Conservation (phyloP, 768 basidiomycete genomes). For the Amanita brunnescens region DNA sequence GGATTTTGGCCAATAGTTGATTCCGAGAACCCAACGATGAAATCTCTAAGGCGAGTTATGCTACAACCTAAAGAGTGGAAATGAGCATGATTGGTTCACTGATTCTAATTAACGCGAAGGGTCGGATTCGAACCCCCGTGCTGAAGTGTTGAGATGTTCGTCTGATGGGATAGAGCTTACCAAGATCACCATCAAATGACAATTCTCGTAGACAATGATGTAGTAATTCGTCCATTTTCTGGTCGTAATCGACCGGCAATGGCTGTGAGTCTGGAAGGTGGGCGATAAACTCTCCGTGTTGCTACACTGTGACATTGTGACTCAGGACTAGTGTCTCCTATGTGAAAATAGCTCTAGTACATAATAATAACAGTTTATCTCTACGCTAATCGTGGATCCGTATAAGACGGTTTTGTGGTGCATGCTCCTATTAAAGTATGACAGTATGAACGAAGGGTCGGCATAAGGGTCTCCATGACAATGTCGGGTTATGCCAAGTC, state of each 20-base stretch:
- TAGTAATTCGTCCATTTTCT: conserved; percentile 75
- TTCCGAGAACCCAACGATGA: conserved; percentile 50
- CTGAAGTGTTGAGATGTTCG: conserved; percentile 20
- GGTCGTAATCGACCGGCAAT: neutral
- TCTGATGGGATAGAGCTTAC: conserved; percentile 37
- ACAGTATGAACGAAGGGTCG: neutral
- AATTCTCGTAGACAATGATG: conserved; percentile 80
- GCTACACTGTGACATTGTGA: conserved; percentile 1
- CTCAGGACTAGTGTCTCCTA: neutral
- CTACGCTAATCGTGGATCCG: neutral
- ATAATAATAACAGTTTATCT: neutral
- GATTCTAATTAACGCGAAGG: neutral
- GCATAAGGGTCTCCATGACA: neutral
- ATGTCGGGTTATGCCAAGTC: neutral
- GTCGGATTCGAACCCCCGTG: conserved; percentile 37
- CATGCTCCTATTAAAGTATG: neutral
- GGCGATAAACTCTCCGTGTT: neutral
- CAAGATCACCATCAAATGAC: conserved; percentile 84
- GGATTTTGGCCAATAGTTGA: conserved; percentile 41
- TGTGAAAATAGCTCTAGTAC: neutral
- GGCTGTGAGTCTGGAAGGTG: neutral
- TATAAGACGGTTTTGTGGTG: neutral
- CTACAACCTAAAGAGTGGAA: conserved; percentile 49
- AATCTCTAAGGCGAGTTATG: conserved; percentile 61
- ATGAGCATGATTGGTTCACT: neutral